Conservation (phyloP, 2,329 filamentous ascomycete species). For the Dendryphion nanum region DNA sequence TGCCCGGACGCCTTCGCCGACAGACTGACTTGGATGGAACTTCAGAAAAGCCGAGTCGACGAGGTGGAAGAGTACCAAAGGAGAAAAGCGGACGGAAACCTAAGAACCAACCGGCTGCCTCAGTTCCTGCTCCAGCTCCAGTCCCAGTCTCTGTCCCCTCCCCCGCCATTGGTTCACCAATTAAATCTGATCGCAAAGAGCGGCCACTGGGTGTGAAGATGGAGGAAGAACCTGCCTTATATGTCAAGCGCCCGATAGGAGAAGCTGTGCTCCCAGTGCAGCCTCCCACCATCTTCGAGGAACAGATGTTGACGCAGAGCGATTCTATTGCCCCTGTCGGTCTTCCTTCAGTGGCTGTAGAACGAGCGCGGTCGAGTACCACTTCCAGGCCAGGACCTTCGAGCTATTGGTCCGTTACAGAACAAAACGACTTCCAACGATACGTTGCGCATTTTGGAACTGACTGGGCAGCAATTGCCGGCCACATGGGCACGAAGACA, state of each 20-base stretch:
- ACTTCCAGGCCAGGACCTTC: slow-evolving; percentile 60
- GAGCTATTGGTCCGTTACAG: slow-evolving; percentile 85
- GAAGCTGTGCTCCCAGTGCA: slow-evolving; percentile 30
- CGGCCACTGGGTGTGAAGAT: slow-evolving; percentile 30
- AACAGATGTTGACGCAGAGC: slow-evolving; percentile 21
- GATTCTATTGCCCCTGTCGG: slow-evolving; percentile 11
- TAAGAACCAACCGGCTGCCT: slow-evolving; percentile 43
- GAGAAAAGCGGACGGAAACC: slow-evolving; percentile 41
- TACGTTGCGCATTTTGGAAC: slow-evolving; percentile 74
- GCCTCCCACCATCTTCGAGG: slow-evolving; percentile 18
- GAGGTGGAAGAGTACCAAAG: slow-evolving; percentile 40
- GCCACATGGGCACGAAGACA: slow-evolving; percentile 80
- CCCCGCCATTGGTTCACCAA: slow-evolving; percentile 31
- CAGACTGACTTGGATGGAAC: slow-evolving; percentile 32
- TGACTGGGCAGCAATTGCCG: slow-evolving; percentile 73
- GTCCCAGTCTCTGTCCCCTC: neutral
- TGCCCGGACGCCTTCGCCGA: slow-evolving; percentile 34
- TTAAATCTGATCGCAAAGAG: slow-evolving; percentile 35
- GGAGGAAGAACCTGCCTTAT: slow-evolving; percentile 31
- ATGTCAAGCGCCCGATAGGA: slow-evolving; percentile 25
- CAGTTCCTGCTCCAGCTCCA: slow-evolving; percentile 27
- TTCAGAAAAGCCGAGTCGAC: slow-evolving; percentile 40
- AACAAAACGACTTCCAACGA: slow-evolving; percentile 72
- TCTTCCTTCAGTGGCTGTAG: slow-evolving; percentile 28
- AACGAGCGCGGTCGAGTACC: slow-evolving; percentile 31